A percentile compares a stretch with the other conserved stretches of the same genome.
These are phyloP conservation scores for Speleostelium caveatum DNA, from an alignment of 78 protist species.

Conservation along the genomic window DNA sequence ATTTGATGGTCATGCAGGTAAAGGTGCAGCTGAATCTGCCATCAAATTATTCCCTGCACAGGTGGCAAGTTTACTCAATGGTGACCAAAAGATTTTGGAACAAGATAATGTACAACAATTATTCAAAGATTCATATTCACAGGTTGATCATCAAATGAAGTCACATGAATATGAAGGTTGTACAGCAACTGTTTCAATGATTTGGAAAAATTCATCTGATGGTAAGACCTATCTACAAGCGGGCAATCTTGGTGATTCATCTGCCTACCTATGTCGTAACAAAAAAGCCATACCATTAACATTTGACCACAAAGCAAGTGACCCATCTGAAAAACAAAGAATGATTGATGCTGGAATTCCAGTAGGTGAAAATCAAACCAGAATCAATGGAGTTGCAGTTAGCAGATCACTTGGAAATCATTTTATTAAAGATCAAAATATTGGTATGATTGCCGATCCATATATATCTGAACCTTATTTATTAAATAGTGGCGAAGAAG, in stretches of 20 bases:
- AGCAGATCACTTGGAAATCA: constrained; percentile 82
- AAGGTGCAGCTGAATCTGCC: constrained; percentile 70
- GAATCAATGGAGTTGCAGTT: constrained; percentile 85
- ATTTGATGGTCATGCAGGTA: constrained; percentile 85
- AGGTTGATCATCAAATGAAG: constrained; percentile 58
- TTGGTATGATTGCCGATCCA: constrained; percentile 80
- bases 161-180: constrained; percentile 79
- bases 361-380: constrained; percentile 68
- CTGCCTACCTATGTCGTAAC: constrained; percentile 28
- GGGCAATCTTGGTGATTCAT: constrained; percentile 82
- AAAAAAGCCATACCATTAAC: constrained; percentile 56
- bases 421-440: constrained; percentile 74
- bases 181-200: constrained; percentile 70
- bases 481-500: constrained; percentile 9
- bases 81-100: not conserved
- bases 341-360: constrained; percentile 70
- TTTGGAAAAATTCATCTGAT: constrained; percentile 22
- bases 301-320: constrained; percentile 81
- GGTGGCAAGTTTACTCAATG: not conserved
- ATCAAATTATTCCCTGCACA: constrained; percentile 47
- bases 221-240: constrained; percentile 59
- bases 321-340: constrained; percentile 80
- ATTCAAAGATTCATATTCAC: not conserved
- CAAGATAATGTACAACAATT: constrained; percentile 15
- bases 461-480: constrained; percentile 50